Conservation (phyloP, 164 flowering plant species). For the Vitis vinifera region ASM3070453v1 NC_081817.1:5695501-5696000, state of each 20-base stretch:
- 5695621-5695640: too few species aligned
- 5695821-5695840: constrained; percentile 4
- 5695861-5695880: constrained; percentile 7
- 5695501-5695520: too few species aligned
- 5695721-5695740: constrained; percentile 8
- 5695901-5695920: constrained; percentile 39
- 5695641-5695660: background rate
- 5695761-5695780: background rate
- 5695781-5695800: constrained; percentile 1
- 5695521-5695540: too few species aligned
- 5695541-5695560: too few species aligned
- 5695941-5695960: constrained; percentile 42
- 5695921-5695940: constrained; percentile 53
- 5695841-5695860: constrained; percentile 8
- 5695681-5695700: constrained; percentile 4
- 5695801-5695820: background rate
- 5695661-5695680: background rate
- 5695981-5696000: constrained; percentile 37
- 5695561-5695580: too few species aligned
- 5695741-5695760: constrained; percentile 7
- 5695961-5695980: constrained; percentile 32
- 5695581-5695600: too few species aligned
- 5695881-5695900: constrained; percentile 42
- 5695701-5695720: constrained; percentile 21
- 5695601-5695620: too few species aligned